A percentile compares a stretch with the other conserved stretches of the same genome.
phyloP scores from a whole-genome alignment of 2,329 filamentous ascomycete species.

The Zymoseptoria tritici region DNA sequence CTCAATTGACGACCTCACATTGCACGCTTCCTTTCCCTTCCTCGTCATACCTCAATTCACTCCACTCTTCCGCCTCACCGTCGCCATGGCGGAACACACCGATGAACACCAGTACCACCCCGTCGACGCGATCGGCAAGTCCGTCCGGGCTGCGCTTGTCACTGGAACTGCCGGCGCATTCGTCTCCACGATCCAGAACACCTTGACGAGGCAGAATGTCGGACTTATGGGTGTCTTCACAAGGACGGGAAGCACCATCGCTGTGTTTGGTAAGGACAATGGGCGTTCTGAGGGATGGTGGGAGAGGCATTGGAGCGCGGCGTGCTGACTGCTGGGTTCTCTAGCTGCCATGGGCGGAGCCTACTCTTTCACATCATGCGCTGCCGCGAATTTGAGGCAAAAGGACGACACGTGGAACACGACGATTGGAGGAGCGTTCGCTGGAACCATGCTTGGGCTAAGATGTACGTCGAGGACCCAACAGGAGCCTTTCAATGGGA shows the following conservation, averaged over 20 bases:
- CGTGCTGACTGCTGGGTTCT: slow-evolving; percentile 3
- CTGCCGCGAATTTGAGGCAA: slow-evolving; percentile 75
- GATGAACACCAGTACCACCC: slow-evolving; percentile 51
- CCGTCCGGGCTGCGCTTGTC: slow-evolving; percentile 57
- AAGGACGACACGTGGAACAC: slow-evolving; percentile 74
- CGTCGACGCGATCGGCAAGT: slow-evolving; percentile 64
- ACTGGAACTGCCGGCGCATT: slow-evolving; percentile 63
- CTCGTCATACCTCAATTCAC: neutral
- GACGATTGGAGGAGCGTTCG: slow-evolving; percentile 67
- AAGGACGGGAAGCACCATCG: slow-evolving; percentile 67
- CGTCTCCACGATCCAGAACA: slow-evolving; percentile 75
- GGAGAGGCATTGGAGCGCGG: neutral
- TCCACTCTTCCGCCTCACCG: neutral
- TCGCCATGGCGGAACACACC: slow-evolving; percentile 42
- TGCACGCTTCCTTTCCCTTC: neutral
- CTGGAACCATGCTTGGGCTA: slow-evolving; percentile 65
- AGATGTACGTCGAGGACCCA: slow-evolving; percentile 49
- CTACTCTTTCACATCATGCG: slow-evolving; percentile 69
- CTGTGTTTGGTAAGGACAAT: slow-evolving; percentile 49
- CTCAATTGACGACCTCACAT: neutral
- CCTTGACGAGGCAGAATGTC: slow-evolving; percentile 72
- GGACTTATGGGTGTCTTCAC: slow-evolving; percentile 75
- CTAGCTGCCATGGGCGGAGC: slow-evolving; percentile 64
- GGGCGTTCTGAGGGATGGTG: neutral
- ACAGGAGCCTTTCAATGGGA: neutral